Percentiles rank a stretch among this genome's conserved stretches.
Conservation (phyloP, 108 stramenopile species). For the Nitzschia sp. region DNA sequence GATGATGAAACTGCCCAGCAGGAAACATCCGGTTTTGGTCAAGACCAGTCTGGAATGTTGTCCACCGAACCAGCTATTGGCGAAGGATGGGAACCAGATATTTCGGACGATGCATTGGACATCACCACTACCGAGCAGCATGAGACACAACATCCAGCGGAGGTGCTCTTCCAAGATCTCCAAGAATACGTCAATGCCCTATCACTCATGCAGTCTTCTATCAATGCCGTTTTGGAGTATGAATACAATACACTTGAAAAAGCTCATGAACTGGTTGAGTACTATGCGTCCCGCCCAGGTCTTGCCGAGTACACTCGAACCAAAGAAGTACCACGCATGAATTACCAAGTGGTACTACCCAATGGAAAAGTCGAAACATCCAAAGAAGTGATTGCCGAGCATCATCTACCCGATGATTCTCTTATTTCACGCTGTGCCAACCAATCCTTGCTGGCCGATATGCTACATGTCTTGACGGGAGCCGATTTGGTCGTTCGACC, state of each 20-base stretch:
- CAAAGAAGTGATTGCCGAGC: constrained; percentile 40
- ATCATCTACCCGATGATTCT: constrained; percentile 33
- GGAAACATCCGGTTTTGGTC: no score
- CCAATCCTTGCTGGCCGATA: constrained; percentile 79
- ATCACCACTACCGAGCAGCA: not conserved
- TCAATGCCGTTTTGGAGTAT: constrained; percentile 46
- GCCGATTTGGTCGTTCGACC: constrained; percentile 43
- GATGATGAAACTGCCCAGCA: not conserved
- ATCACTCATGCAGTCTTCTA: constrained; percentile 22
- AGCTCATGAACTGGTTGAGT: constrained; percentile 64
- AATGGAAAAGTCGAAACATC: constrained; percentile 44
- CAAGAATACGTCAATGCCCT: constrained; percentile 25
- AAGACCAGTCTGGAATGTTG: not conserved
- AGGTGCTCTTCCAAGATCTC: constrained; percentile 7
- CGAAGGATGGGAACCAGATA: no score
- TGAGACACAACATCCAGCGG: not conserved
- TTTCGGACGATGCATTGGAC: no score
- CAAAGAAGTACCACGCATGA: constrained; percentile 78
- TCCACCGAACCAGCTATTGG: not conserved
- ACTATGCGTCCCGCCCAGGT: constrained; percentile 63
- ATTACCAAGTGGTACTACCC: constrained; percentile 61
- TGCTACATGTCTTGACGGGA: constrained; percentile 65
- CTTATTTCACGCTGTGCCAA: constrained; percentile 64
- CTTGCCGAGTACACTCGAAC: constrained; percentile 75
- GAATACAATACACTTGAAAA: constrained; percentile 77